phyloP scores from a whole-genome alignment of 1,284 basidiomycete genomes.

The Quambalaria eucalypti region DNA sequence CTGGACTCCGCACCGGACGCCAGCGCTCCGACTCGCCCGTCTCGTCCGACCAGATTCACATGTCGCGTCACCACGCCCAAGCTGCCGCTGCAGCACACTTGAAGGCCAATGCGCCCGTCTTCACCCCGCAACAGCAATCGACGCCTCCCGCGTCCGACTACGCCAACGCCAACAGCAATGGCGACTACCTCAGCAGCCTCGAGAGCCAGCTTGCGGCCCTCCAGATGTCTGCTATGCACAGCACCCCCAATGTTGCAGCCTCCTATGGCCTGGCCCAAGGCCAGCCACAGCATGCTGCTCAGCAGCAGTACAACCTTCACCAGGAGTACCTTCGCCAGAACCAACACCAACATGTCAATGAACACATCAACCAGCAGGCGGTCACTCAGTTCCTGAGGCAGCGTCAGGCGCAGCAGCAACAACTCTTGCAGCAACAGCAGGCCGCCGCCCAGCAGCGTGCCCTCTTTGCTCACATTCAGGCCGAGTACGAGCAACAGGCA shows the following conservation, averaged over 20 bases:
- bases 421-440: slow-evolving; percentile 25
- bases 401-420: slow-evolving; percentile 14
- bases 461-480: slow-evolving; percentile 31
- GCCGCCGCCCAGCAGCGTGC: slow-evolving; percentile 26
- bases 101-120: slow-evolving; percentile 19
- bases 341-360: too few relatives aligned
- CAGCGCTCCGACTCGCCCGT: slow-evolving; percentile 17
- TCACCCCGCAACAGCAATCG: slow-evolving; percentile 10
- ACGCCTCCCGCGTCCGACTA: slow-evolving; percentile 1
- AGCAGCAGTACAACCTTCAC: slow-evolving; percentile 7
- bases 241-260: slow-evolving; percentile 8
- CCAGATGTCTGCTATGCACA: slow-evolving; percentile 14
- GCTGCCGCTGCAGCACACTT: slow-evolving; percentile 7
- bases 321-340: background rate
- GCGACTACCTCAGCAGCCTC: slow-evolving; percentile 10
- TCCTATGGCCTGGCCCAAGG: slow-evolving; percentile 14
- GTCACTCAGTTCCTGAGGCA: slow-evolving; percentile 4
- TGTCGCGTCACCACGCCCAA: slow-evolving; percentile 3
- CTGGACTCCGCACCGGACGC: slow-evolving; percentile 30
- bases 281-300: slow-evolving; percentile 12
- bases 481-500: slow-evolving; percentile 15
- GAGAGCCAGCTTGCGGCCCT: slow-evolving; percentile 32
- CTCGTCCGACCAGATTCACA: slow-evolving; percentile 3
- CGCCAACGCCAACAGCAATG: slow-evolving; percentile 10
- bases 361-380: slow-evolving; percentile 1